Evolutionary conservation across 2,329 filamentous ascomycete genomes (phyloP), one percentile per base, ranked within the genome.

Genomic region (Botryosphaeria dothidea): DNA sequence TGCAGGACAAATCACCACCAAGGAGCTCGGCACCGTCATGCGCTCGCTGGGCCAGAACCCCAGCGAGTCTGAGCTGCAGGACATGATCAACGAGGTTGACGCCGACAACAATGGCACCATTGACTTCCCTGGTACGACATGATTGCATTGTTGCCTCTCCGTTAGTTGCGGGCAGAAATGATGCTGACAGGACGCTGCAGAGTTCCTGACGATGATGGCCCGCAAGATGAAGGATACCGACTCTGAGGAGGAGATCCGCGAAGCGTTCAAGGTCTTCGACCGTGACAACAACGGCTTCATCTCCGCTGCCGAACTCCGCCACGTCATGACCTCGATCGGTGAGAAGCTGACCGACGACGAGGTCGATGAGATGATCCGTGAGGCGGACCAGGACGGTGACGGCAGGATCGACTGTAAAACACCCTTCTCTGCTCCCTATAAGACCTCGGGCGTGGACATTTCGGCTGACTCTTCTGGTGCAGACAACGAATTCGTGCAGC

Each of bases 61-160:
- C 66, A 85, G 83, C 77, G 84, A 86, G 68, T 82, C 83, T 64
- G 86, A 89, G 77, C 81, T 89, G 62, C 83, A 87, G 74, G 86
- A 89, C 75, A 87, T 89, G 80, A 86, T 89, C 79, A 87, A 87
- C 78, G 87, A 89, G 77, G 86, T 88, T 67, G 87, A 89, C 70
- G 80, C 83, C 69, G 86, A 89, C 79, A 86, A 86, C 75, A 87
- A 86, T 70, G 87, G 86, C 75, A 86, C 85, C 70, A 88, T 89
- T 72, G 86, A 88, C 74, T 88, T 89, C 75, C 83, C 87, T 65
- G 85, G 85, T 86, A 76, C 67, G 65, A 13, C 15, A 17, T 25
- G 19, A 5, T 1, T 34, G 8, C 11, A 19, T 4, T 9, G 15
- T 11, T 6, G 4, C 29, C 17, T 38, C 23, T 6, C 38, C 48